Conservation (phyloP, 2,329 filamentous ascomycete species). For the Westerdykella aurantiaca region DNA sequence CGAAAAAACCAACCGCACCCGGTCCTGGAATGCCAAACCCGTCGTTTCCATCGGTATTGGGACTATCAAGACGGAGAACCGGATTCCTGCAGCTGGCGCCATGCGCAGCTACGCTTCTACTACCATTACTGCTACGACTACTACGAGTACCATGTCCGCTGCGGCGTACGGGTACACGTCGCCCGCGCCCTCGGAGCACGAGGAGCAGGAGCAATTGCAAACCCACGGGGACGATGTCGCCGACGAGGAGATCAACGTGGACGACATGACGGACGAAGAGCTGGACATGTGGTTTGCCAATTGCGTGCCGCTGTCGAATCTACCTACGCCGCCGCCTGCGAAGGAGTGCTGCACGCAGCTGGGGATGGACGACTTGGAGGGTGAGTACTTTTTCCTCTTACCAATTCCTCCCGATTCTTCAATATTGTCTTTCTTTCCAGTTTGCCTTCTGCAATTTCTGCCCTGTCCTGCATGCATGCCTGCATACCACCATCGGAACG, state of each 20-base stretch:
- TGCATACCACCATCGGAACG: too few species aligned
- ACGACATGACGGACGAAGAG: constrained; percentile 35
- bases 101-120: background rate
- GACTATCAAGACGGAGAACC: too few species aligned
- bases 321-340: constrained; percentile 37
- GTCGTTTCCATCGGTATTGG: too few species aligned
- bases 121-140: background rate
- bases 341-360: constrained; percentile 15
- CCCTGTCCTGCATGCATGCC: too few species aligned
- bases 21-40: too few species aligned
- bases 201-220: background rate
- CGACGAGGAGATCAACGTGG: constrained; percentile 1
- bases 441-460: too few species aligned
- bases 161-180: constrained; percentile 8
- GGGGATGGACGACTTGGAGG: too few species aligned
- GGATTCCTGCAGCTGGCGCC: too few species aligned
- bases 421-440: too few species aligned
- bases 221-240: too few species aligned
- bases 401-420: background rate
- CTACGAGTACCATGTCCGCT: background rate
- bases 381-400: background rate
- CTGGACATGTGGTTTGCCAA: constrained; percentile 36
- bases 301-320: constrained; percentile 36
- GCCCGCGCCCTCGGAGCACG: constrained; percentile 11
- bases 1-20: too few species aligned